phyloP scores from a whole-genome alignment of 805 yeast species.

The Monosporozyma aerobia region DNA sequence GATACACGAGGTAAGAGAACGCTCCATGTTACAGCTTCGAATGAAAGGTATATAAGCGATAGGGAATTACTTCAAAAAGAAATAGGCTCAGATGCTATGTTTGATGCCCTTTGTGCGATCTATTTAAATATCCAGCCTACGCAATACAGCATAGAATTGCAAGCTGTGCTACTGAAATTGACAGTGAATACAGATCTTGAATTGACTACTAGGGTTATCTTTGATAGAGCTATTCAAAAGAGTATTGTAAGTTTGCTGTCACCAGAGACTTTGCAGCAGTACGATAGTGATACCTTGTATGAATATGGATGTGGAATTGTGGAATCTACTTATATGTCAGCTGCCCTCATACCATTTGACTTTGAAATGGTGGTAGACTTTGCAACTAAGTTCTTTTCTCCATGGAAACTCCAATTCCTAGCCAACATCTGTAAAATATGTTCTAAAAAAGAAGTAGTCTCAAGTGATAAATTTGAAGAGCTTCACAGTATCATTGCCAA shows the following conservation, averaged over 20 bases:
- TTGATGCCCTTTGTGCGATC: neutral
- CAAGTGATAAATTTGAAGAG: neutral
- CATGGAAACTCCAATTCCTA: neutral
- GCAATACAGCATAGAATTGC: neutral
- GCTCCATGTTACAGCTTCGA: neutral
- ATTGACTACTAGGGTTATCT: neutral
- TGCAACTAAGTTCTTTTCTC: neutral
- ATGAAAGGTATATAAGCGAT: neutral
- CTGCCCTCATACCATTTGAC: conserved; percentile 45
- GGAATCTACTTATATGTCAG: neutral
- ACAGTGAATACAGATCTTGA: neutral
- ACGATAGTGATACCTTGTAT: neutral
- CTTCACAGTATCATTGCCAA: neutral
- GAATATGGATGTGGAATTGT: neutral
- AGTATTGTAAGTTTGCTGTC: neutral
- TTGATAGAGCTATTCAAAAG: neutral
- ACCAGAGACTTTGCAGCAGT: neutral
- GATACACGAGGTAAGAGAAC: neutral
- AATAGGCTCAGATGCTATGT: neutral
- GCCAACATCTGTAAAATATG: neutral
- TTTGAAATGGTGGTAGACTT: conserved; percentile 44
- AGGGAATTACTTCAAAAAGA: neutral
- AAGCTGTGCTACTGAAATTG: neutral
- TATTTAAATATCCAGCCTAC: neutral
- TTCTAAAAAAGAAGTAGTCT: neutral